phyloP scores from a whole-genome alignment of 495 filamentous ascomycete species.

The Podospora australis region DNA sequence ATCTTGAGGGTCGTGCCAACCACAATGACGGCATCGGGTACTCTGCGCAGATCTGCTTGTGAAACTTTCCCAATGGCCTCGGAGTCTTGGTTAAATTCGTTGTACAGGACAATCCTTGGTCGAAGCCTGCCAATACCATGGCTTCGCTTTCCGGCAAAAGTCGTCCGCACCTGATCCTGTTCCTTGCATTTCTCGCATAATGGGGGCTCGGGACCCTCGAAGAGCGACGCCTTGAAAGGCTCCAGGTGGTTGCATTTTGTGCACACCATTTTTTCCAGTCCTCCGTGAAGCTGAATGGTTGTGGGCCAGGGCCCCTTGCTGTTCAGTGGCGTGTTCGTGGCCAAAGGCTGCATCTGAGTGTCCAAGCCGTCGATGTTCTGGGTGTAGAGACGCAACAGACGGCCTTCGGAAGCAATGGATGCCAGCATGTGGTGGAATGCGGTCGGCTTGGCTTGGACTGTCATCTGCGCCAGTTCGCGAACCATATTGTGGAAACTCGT shows the following conservation, averaged over 20 bases:
- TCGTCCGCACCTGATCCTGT: conserved; percentile 67
- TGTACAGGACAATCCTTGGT: conserved; percentile 92
- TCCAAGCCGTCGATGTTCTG: conserved; percentile 97
- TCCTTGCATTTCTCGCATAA: conserved; percentile 68
- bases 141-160: conserved; percentile 78
- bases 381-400: conserved; percentile 85
- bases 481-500: conserved; percentile 94
- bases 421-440: conserved; percentile 91
- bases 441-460: conserved; percentile 70
- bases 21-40: conserved; percentile 88
- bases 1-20: conserved; percentile 95
- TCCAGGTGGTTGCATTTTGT: conserved; percentile 77
- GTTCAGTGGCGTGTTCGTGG: conserved; percentile 63
- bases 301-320: conserved; percentile 84
- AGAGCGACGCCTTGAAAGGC: conserved; percentile 70
- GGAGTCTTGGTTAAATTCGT: conserved; percentile 92
- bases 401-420: conserved; percentile 78
- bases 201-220: conserved; percentile 80
- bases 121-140: conserved; percentile 88
- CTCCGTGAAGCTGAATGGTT: conserved; percentile 91
- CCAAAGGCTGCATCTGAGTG: conserved; percentile 71
- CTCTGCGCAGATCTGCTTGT: conserved; percentile 69
- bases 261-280: conserved; percentile 92
- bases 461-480: conserved; percentile 71
- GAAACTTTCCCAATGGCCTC: conserved; percentile 92